phyloP scores from a whole-genome alignment of 805 yeast species.

The Starmerella vitae region DNA sequence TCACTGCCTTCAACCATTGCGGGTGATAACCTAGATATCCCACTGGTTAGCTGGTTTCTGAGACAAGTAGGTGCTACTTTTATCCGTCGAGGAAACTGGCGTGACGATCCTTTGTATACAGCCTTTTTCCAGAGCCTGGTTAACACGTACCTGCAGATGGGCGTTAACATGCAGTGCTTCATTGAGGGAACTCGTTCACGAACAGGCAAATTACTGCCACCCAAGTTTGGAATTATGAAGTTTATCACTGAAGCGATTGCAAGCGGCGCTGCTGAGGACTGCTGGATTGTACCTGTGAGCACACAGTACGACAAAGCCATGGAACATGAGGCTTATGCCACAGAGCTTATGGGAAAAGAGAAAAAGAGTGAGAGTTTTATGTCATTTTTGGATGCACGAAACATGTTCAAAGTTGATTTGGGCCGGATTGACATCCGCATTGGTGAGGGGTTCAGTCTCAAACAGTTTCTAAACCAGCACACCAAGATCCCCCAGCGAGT shows the following conservation, averaged over 20 bases:
- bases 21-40: constrained; percentile 52
- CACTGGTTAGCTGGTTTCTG: constrained; percentile 39
- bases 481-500: constrained; percentile 15
- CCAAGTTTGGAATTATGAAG: constrained; percentile 49
- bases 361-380: constrained; percentile 40
- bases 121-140: constrained; percentile 32
- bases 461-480: constrained; percentile 25
- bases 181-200: constrained; percentile 56
- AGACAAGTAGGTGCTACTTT: constrained; percentile 43
- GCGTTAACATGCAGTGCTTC: constrained; percentile 44
- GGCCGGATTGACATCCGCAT: constrained; percentile 33
- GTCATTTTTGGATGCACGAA: constrained; percentile 28
- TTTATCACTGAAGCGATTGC: constrained; percentile 36
- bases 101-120: constrained; percentile 33
- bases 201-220: constrained; percentile 49
- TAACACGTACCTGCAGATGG: constrained; percentile 36
- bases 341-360: constrained; percentile 44
- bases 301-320: constrained; percentile 49
- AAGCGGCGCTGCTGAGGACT: constrained; percentile 31
- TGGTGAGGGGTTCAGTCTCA: constrained; percentile 32
- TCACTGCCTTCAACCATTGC: constrained; percentile 47
- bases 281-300: constrained; percentile 41
- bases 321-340: constrained; percentile 41
- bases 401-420: constrained; percentile 26
- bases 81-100: constrained; percentile 38